Conservation (phyloP, 768 basidiomycete species). For the Leccinum boreale region DNA sequence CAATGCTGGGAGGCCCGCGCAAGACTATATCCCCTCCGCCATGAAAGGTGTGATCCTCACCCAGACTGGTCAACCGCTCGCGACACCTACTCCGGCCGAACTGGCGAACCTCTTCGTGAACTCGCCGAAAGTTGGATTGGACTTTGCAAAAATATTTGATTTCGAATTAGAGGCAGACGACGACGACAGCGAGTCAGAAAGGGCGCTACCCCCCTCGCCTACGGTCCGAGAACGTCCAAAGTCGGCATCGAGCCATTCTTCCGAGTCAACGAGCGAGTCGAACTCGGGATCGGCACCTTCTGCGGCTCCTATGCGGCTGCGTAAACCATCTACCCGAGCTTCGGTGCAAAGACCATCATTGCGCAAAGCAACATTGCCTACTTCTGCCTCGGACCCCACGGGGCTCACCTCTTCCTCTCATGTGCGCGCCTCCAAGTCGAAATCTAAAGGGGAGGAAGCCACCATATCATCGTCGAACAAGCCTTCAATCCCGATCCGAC, state of each 20-base stretch:
- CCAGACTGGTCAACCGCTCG: constrained; percentile 67
- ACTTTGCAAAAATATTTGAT: constrained; percentile 79
- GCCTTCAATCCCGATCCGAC: constrained; percentile 11
- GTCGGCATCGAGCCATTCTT: constrained; percentile 28
- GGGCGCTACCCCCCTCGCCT: constrained; percentile 43
- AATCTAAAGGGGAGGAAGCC: not conserved
- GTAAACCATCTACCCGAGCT: constrained; percentile 55
- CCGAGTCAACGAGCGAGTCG: constrained; percentile 26
- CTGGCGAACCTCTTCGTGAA: constrained; percentile 63
- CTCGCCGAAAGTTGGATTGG: constrained; percentile 67
- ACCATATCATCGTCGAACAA: constrained; percentile 9
- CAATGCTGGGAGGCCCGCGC: constrained; percentile 19
- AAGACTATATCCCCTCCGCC: constrained; percentile 42
- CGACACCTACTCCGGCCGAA: constrained; percentile 68
- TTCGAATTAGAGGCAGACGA: constrained; percentile 38
- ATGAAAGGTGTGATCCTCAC: constrained; percentile 82
- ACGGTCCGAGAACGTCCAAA: constrained; percentile 41
- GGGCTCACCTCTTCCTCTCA: constrained; percentile 25
- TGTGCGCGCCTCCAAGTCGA: constrained; percentile 14
- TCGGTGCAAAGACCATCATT: constrained; percentile 33
- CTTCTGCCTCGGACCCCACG: constrained; percentile 42
- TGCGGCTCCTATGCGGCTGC: constrained; percentile 46
- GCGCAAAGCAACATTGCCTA: constrained; percentile 24
- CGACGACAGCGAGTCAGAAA: constrained; percentile 30
- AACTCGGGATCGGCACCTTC: constrained; percentile 17